phyloP scores from a whole-genome alignment of 2,329 filamentous ascomycete species.

The Arthrinium phaeospermum region DNA sequence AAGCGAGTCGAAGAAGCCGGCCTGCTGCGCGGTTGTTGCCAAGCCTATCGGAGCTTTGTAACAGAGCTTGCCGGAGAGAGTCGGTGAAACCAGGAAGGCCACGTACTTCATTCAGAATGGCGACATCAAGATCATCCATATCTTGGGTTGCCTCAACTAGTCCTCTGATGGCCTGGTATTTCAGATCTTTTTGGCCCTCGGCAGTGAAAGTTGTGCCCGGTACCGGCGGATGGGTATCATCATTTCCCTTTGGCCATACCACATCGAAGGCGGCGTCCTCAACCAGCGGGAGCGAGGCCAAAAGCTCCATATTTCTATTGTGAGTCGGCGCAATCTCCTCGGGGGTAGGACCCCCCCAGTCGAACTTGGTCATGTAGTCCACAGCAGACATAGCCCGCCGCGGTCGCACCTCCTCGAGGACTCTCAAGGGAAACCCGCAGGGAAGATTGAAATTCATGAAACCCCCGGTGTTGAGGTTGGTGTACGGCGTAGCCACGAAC shows the following conservation, averaged over 20 bases:
- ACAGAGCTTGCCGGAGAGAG: background rate
- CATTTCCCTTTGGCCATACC: slow-evolving; percentile 16
- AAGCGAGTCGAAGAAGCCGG: slow-evolving; percentile 18
- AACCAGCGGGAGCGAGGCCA: slow-evolving; percentile 8
- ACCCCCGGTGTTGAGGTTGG: no score
- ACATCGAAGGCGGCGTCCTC: slow-evolving; percentile 5
- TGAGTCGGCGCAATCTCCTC: no score
- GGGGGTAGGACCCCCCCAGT: no score
- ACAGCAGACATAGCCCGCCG: slow-evolving; percentile 26
- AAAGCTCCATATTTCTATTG: background rate
- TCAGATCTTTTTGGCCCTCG: background rate
- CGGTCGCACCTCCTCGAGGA: slow-evolving; percentile 25
- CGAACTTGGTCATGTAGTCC: slow-evolving; percentile 29
- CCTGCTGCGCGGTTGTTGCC: slow-evolving; percentile 19
- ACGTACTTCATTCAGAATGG: slow-evolving; percentile 18
- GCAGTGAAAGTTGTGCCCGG: background rate
- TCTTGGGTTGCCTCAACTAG: background rate
- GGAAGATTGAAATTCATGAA: no score
- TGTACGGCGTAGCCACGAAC: no score
- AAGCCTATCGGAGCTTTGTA: slow-evolving; percentile 14
- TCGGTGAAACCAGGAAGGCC: slow-evolving; percentile 5
- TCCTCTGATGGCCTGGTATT: background rate
- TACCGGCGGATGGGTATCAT: background rate
- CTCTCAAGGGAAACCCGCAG: slow-evolving; percentile 13
- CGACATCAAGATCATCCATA: slow-evolving; percentile 16